Percentiles rank a stretch among this genome's conserved stretches.
Conservation (phyloP, 2,329 filamentous ascomycete genomes). For the Cyclaneusma minus region DNA sequence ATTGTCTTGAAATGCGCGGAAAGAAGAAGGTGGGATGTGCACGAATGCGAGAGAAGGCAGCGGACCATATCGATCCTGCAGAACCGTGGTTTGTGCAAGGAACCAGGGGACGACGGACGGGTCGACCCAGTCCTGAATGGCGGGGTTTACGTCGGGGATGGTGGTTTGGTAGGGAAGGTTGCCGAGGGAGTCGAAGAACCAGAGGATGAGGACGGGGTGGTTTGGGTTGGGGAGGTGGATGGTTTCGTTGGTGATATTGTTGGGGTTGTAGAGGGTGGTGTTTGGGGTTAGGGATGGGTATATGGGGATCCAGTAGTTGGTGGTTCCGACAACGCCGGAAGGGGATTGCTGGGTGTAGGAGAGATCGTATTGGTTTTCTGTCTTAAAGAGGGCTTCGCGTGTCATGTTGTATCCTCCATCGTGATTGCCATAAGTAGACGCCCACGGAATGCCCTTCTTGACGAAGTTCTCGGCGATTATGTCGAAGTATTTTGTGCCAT, state of each 20-base stretch:
- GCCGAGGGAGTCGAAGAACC: conserved; percentile 58
- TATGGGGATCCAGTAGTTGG: conserved; percentile 38
- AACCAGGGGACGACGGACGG: conserved; percentile 30
- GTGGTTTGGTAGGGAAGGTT: conserved; percentile 32
- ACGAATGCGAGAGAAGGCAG: conserved; percentile 38
- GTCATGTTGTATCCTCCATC: conserved; percentile 45
- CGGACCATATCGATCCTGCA: conserved; percentile 17
- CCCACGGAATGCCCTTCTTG: conserved; percentile 39
- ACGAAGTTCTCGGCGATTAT: conserved; percentile 42
- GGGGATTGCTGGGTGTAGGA: conserved; percentile 28
- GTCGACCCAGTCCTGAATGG: conserved; percentile 28
- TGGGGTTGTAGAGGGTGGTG: conserved; percentile 13
- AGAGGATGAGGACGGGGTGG: conserved; percentile 39
- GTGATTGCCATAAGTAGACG: conserved; percentile 58
- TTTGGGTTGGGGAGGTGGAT: conserved; percentile 14
- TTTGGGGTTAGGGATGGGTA: conserved; percentile 22
- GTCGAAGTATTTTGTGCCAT: conserved; percentile 42
- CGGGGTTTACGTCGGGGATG: conserved; percentile 11
- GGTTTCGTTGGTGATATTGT: conserved; percentile 22
- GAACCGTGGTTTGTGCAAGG: conserved; percentile 14
- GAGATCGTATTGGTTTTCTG: conserved; percentile 21
- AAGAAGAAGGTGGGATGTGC: conserved; percentile 33
- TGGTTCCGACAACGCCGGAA: conserved; percentile 23
- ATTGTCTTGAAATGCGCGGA: conserved; percentile 23
- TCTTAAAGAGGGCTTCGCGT: conserved; percentile 23